Evolutionary conservation across 2,329 filamentous ascomycete genomes (phyloP).

Genomic region (Aspergillus tamarii): DNA sequence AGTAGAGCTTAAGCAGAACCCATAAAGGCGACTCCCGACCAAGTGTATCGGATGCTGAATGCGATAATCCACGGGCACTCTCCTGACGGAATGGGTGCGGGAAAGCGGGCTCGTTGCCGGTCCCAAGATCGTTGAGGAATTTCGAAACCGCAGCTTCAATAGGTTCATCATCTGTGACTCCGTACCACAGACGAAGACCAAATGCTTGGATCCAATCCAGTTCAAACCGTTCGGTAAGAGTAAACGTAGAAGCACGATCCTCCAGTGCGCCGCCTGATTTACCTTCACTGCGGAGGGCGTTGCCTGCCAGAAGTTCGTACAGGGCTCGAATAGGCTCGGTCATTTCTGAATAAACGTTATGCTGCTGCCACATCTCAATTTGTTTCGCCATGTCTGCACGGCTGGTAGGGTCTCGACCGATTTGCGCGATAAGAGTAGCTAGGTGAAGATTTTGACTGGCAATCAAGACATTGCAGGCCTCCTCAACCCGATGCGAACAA

Average conservation of each 20-base stretch:
- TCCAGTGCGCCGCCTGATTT: constrained; percentile 72
- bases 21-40: constrained; percentile 77
- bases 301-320: constrained; percentile 87
- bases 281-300: constrained; percentile 81
- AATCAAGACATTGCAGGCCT: constrained; percentile 80
- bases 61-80: constrained; percentile 60
- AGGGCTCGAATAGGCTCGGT: constrained; percentile 79
- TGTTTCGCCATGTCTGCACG: constrained; percentile 78
- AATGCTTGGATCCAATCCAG: constrained; percentile 95
- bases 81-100: constrained; percentile 74
- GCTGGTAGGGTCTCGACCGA: constrained; percentile 71
- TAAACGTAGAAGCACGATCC: constrained; percentile 78
- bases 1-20: constrained; percentile 81
- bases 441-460: constrained; percentile 78
- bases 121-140: constrained; percentile 73
- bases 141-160: constrained; percentile 72
- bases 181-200: constrained; percentile 88
- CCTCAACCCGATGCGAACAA: constrained; percentile 74
- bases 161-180: constrained; percentile 67
- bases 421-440: constrained; percentile 80
- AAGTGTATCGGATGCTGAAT: constrained; percentile 60
- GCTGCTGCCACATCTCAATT: constrained; percentile 79
- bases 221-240: constrained; percentile 79
- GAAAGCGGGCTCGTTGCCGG: constrained; percentile 68
- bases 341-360: constrained; percentile 86